Evolutionary conservation across 805 yeast genomes (phyloP).

Genomic region (Schwanniomyces polymorphus): DNA sequence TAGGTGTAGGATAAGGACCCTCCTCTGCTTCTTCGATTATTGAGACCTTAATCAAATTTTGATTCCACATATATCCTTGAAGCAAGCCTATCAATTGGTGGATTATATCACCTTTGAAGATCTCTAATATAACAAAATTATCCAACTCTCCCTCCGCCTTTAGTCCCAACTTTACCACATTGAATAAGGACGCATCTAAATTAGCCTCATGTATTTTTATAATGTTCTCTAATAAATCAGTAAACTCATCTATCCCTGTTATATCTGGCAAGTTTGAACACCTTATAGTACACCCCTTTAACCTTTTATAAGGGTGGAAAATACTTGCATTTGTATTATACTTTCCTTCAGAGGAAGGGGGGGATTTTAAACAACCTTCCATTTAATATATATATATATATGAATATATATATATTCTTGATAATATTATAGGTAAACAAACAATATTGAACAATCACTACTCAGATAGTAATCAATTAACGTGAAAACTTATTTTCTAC

Average conservation of each 20-base stretch:
- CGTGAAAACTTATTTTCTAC: neutral
- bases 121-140: conserved; percentile 7
- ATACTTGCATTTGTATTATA: conserved; percentile 22
- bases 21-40: conserved; percentile 5
- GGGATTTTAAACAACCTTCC: neutral
- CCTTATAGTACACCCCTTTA: conserved; percentile 2
- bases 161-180: conserved; percentile 6
- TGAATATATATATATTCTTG: neutral
- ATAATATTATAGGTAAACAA: neutral
- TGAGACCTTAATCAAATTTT: conserved; percentile 13
- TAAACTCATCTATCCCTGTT: conserved; percentile 9
- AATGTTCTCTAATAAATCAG: conserved; percentile 15
- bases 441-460: neutral
- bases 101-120: conserved; percentile 1
- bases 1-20: neutral
- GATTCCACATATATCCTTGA: conserved; percentile 26
- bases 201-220: conserved; percentile 7
- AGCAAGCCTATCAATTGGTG: conserved; percentile 12
- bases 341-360: neutral
- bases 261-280: conserved; percentile 14
- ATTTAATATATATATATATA: neutral
- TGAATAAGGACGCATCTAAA: conserved; percentile 1
- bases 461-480: neutral
- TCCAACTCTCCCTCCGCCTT: conserved; percentile 1
- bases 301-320: conserved; percentile 14